phyloP scores from a whole-genome alignment of 2,329 filamentous ascomycete species.

The Furcasterigmium furcatum region DNA sequence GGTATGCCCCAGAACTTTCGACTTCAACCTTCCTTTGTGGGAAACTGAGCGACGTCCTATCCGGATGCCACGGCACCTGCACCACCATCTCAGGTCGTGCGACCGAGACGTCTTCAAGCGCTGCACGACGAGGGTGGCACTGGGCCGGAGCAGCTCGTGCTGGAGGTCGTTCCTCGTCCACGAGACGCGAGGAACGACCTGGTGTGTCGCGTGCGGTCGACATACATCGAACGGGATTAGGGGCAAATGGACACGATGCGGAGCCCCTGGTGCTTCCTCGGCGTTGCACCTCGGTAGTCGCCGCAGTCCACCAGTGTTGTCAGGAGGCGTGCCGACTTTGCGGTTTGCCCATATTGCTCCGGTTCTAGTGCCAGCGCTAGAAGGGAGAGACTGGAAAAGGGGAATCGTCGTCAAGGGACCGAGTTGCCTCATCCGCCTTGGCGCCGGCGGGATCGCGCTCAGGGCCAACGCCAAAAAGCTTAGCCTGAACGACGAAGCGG shows the following conservation, averaged over 20 bases:
- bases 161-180: not conserved
- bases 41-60: constrained; percentile 1
- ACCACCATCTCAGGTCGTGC: not conserved
- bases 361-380: not conserved
- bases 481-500: not conserved
- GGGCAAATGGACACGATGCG: too few relatives aligned
- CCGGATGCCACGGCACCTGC: not conserved
- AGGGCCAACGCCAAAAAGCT: constrained; percentile 2
- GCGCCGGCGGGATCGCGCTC: not conserved
- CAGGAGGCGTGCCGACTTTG: too few relatives aligned
- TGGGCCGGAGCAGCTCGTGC: not conserved
- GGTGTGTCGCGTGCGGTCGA: not conserved
- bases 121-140: not conserved
- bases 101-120: not conserved
- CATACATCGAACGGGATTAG: not conserved
- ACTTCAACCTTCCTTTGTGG: constrained; percentile 1
- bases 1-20: not conserved
- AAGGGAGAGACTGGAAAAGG: not conserved
- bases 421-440: not conserved
- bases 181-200: not conserved
- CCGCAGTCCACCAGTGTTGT: too few relatives aligned
- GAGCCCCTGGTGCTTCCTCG: too few relatives aligned
- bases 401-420: not conserved
- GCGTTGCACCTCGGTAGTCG: too few relatives aligned
- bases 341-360: too few relatives aligned